These are phyloP conservation scores for Xanthoparmelia taractica DNA, from an alignment of 495 filamentous ascomycete species.

Conservation along the genomic window DNA sequence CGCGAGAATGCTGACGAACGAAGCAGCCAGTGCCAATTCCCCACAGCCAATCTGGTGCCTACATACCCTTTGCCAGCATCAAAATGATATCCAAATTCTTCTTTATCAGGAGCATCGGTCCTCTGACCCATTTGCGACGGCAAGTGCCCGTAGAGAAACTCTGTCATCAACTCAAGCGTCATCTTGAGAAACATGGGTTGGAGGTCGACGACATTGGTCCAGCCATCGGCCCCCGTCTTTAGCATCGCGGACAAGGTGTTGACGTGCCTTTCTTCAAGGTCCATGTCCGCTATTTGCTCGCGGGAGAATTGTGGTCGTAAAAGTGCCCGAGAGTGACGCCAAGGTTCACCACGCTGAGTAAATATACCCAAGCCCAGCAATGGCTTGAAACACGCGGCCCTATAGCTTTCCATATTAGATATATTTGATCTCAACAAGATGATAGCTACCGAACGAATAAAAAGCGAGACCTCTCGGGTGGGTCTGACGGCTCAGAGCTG, in stretches of 20 bases:
- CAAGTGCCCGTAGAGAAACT: conserved; percentile 55
- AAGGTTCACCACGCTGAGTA: conserved; percentile 21
- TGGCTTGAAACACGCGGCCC: conserved; percentile 3
- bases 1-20: not conserved
- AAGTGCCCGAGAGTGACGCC: conserved; percentile 46
- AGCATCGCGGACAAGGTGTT: conserved; percentile 21
- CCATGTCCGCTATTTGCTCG: conserved; percentile 43
- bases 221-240: conserved; percentile 20
- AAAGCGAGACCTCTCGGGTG: not conserved
- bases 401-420: not conserved
- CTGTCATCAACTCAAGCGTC: conserved; percentile 57
- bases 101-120: not conserved
- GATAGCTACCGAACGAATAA: not conserved
- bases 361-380: conserved; percentile 9
- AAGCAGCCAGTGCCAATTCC: conserved; percentile 11
- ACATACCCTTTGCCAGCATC: conserved; percentile 3
- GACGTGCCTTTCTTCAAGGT: conserved; percentile 46
- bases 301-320: conserved; percentile 50
- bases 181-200: conserved; percentile 55
- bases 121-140: not conserved
- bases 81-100: conserved; percentile 1
- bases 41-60: conserved; percentile 6
- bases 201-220: conserved; percentile 40
- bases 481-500: not conserved
- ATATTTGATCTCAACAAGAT: not conserved